These are phyloP conservation scores for Aspergillus hancockii DNA, from an alignment of 495 filamentous ascomycete species.

Conservation along the genomic window DNA sequence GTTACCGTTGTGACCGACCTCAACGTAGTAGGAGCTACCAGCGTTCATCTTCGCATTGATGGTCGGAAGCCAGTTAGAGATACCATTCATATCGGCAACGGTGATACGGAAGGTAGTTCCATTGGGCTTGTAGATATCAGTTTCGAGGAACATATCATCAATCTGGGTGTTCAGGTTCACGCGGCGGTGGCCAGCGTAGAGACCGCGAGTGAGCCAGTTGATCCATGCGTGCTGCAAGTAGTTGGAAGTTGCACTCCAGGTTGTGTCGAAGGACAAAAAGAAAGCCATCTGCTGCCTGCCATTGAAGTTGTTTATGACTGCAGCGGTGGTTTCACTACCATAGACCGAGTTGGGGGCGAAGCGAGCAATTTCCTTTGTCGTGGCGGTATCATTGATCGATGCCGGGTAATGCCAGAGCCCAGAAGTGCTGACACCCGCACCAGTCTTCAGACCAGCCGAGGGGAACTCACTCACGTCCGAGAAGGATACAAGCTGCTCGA, in stretches of 20 bases:
- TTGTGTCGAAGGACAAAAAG: conserved; percentile 56
- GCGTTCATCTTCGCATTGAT: conserved; percentile 55
- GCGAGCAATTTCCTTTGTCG: conserved; percentile 53
- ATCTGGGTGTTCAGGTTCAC: conserved; percentile 62
- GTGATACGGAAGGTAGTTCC: conserved; percentile 51
- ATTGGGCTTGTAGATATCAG: conserved; percentile 52
- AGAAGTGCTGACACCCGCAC: conserved; percentile 51
- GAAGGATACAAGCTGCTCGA: conserved; percentile 55
- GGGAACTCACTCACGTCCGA: conserved; percentile 50
- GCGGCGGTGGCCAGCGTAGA: conserved; percentile 57
- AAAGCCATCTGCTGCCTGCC: conserved; percentile 64
- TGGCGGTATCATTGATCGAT: conserved; percentile 51
- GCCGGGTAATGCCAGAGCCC: conserved; percentile 62
- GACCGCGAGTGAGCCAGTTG: conserved; percentile 59
- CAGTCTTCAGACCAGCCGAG: conserved; percentile 50
- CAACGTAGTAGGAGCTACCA: conserved; percentile 56
- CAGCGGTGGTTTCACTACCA: conserved; percentile 43
- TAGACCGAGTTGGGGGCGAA: conserved; percentile 44
- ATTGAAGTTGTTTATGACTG: conserved; percentile 60
- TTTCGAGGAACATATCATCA: conserved; percentile 63
- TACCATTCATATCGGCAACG: conserved; percentile 47
- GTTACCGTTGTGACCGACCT: conserved; percentile 63
- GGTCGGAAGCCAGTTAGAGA: conserved; percentile 48
- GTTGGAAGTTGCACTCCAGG: conserved; percentile 57
- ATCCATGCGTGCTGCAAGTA: conserved; percentile 66